Conservation (phyloP, 2,329 filamentous ascomycete genomes). For the Pestalotiopsis sp. region DNA sequence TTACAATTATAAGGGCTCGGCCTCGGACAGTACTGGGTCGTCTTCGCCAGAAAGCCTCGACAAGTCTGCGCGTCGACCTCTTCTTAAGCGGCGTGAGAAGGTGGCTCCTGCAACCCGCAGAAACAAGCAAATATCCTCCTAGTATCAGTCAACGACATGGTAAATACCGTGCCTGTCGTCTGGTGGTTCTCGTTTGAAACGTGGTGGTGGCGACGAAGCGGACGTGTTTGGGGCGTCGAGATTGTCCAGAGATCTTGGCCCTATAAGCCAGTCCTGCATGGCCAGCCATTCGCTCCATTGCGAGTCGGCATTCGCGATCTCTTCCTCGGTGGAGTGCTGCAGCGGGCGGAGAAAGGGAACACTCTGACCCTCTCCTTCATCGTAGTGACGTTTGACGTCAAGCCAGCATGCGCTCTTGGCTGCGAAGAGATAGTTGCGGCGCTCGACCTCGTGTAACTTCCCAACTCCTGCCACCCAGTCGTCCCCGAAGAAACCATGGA, state of each 20-base stretch:
- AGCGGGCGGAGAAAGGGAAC: constrained; percentile 87
- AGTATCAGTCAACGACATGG: not conserved
- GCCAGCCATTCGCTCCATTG: constrained; percentile 94
- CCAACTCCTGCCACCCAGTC: constrained; percentile 84
- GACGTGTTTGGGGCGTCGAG: not conserved
- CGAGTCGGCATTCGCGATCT: constrained; percentile 81
- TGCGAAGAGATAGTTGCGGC: constrained; percentile 92
- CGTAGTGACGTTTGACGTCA: constrained; percentile 86
- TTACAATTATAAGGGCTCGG: not conserved
- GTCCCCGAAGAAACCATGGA: constrained; percentile 97
- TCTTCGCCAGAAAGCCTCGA: not conserved
- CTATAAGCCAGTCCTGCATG: constrained; percentile 82
- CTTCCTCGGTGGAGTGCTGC: constrained; percentile 74
- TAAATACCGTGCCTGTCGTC: not conserved
- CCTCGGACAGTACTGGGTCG: not conserved
- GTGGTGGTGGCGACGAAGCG: not conserved
- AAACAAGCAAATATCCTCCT: not conserved
- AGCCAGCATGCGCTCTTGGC: constrained; percentile 92
- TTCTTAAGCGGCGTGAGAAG: not conserved
- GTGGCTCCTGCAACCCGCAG: not conserved
- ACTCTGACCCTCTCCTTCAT: constrained; percentile 80
- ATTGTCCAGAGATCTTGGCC: constrained; percentile 10
- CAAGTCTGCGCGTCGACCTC: not conserved
- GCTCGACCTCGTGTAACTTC: constrained; percentile 82
- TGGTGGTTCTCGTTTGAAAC: not conserved